These are phyloP conservation scores for Ogataea trehaloabstinens DNA, from an alignment of 805 yeast genomes.

Conservation along the genomic window DNA sequence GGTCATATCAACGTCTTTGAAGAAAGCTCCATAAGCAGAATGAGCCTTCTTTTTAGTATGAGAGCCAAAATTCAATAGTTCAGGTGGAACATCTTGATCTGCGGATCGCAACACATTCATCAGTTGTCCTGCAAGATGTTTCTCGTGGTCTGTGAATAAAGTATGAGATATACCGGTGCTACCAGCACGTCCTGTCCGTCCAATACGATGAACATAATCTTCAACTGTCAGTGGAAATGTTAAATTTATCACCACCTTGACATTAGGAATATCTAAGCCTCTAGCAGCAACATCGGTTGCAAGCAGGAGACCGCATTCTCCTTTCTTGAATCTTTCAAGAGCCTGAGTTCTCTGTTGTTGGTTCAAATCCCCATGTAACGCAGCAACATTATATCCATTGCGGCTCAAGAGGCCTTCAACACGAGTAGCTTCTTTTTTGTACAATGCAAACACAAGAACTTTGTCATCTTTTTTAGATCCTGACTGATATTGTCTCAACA, in stretches of 20 bases:
- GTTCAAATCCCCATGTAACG: slow-evolving; percentile 93
- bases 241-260: slow-evolving; percentile 88
- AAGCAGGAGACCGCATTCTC: slow-evolving; percentile 69
- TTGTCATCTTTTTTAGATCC: slow-evolving; percentile 69
- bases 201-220: slow-evolving; percentile 96
- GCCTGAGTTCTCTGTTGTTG: slow-evolving; percentile 93
- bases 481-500: slow-evolving; percentile 72
- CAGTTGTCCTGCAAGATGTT: slow-evolving; percentile 91
- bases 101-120: slow-evolving; percentile 93
- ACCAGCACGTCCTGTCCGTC: slow-evolving; percentile 98
- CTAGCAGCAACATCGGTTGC: slow-evolving; percentile 99
- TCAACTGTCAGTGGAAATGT: slow-evolving; percentile 96
- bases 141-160: slow-evolving; percentile 93
- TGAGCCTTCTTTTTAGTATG: slow-evolving; percentile 98
- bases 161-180: slow-evolving; percentile 94
- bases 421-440: slow-evolving; percentile 94
- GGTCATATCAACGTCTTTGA: slow-evolving; percentile 83
- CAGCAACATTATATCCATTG: slow-evolving; percentile 80
- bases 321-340: slow-evolving; percentile 77
- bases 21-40: slow-evolving; percentile 97
- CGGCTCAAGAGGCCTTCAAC: slow-evolving; percentile 72
- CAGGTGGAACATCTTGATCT: slow-evolving; percentile 93
- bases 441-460: slow-evolving; percentile 87
- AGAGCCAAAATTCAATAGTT: slow-evolving; percentile 89
- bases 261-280: slow-evolving; percentile 97